Percentiles rank a stretch among this genome's conserved stretches.
Evolutionary conservation across 805 yeast species (phyloP).

Genomic region (Candida chauliodis): DNA sequence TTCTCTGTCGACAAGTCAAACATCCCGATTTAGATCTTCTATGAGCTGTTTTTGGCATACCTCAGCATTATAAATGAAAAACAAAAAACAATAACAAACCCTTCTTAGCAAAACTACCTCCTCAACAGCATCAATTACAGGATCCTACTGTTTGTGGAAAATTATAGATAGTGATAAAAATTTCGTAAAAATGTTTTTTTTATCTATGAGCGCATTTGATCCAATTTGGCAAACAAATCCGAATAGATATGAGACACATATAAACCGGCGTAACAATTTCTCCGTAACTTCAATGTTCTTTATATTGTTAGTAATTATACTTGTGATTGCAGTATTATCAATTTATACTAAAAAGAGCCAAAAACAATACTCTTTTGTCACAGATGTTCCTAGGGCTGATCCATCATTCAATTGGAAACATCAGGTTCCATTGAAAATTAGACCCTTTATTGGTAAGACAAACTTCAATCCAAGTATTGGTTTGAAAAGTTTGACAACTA

Average conservation of each 20-base stretch:
- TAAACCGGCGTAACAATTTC: no score
- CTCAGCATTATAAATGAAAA: no score
- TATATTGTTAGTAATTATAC: background rate
- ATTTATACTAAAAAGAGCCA: background rate
- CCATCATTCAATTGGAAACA: constrained; percentile 42
- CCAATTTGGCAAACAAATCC: background rate
- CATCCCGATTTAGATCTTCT: constrained; percentile 20
- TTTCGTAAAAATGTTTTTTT: no score
- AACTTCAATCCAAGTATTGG: constrained; percentile 36
- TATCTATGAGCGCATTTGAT: background rate
- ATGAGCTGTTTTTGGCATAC: constrained; percentile 1
- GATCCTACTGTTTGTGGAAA: no score
- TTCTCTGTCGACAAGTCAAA: constrained; percentile 15
- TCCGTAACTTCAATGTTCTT: no score
- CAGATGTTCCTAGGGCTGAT: constrained; percentile 1
- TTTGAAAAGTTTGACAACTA: constrained; percentile 23
- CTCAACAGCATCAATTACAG: background rate
- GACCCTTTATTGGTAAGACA: constrained; percentile 36
- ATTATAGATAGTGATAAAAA: no score
- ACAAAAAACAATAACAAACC: no score
- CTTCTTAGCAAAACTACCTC: no score
- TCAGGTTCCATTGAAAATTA: constrained; percentile 38
- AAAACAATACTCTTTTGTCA: background rate
- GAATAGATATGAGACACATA: no score
- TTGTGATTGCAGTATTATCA: background rate